Evolutionary conservation across 371 early-diverging fungal species (phyloP).

Genomic region (Apophysomyces sp.): DNA sequence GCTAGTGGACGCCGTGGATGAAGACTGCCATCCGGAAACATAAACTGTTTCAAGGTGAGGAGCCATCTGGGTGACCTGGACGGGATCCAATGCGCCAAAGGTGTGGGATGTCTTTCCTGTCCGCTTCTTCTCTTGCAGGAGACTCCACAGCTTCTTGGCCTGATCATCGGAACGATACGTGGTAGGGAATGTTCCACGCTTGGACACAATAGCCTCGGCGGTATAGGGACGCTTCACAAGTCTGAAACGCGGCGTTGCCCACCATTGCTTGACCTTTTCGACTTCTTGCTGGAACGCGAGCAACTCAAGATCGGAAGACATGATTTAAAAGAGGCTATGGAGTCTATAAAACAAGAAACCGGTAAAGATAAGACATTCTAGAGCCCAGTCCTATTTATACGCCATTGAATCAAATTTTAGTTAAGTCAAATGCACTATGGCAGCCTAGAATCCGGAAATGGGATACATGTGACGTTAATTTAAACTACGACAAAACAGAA

Average conservation of each 20-base stretch:
- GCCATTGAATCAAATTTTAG: not conserved
- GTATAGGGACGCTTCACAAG: conserved; percentile 89
- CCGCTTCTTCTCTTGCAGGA: conserved; percentile 79
- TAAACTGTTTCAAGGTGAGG: conserved; percentile 96
- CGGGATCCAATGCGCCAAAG: conserved; percentile 93
- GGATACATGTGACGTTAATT: not conserved
- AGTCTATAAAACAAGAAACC: not conserved
- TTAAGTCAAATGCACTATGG: no score
- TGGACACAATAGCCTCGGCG: conserved; percentile 87
- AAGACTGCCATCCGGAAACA: conserved; percentile 98
- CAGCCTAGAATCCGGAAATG: not conserved
- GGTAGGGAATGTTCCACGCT: conserved; percentile 84
- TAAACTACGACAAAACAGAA: not conserved
- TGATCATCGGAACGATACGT: conserved; percentile 82
- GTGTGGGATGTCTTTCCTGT: conserved; percentile 87
- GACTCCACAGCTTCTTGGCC: conserved; percentile 93
- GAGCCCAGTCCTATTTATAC: not conserved
- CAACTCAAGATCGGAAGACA: conserved; percentile 19
- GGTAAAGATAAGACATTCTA: not conserved
- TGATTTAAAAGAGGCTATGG: no score
- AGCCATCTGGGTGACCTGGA: conserved; percentile 97
- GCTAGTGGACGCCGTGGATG: conserved; percentile 94
- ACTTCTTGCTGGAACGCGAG: conserved; percentile 53
- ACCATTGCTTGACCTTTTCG: conserved; percentile 87
- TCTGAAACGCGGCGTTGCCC: conserved; percentile 84